Evolutionary conservation across 164 flowering plant species (phyloP), one percentile per base, ranked within the genome.

Genomic region (Saururus chinensis): DNA sequence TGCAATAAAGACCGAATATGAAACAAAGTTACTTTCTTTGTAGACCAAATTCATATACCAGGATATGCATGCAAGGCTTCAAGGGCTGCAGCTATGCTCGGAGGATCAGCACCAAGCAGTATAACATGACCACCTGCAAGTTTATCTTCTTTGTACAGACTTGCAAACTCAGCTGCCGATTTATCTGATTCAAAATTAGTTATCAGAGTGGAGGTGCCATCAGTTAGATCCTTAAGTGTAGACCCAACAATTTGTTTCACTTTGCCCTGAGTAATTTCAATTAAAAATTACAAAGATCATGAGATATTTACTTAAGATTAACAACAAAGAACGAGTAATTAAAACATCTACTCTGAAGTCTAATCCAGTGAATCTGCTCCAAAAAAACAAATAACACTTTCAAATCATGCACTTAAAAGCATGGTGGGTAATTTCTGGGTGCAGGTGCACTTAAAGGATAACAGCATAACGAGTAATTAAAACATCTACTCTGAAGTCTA

Each of bases 201-300:
- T 8, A 90, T 73, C 21, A 82, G 85, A 65, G 71, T 62, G 51
- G 83, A 74, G 16, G 70, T 82, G 24, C 63, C 82, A 56, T 81
- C 95, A 62, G 75, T 75, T 49, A 74, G 72, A 77, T 95, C 99
- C 69, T 60, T 61, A 61, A 95, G 87, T 14, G 99, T 90, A 20
- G 99, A 95, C 42, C 99, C 99, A 68, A 95, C 99, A 73, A 95
- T 95, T 74, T 95, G 97, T 73, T 95, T 95, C 79, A 95, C 99
- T 76, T 91, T 95, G 13, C 95, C 97, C 97, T 93, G 74, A 72
- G 73, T 77, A 16, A 51, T 63, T 63, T 40, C 59, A 68, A 37
- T 60, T 65, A 22, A 61, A 61, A 30, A 22, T 41, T 53, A 59
- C 21, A 60, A 4, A 40, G 13, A 45, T n/a, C 49, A 45, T 4